Evolutionary conservation across 345 rosid genomes (phyloP).

Genomic region (Euclidium syriacum): DNA sequence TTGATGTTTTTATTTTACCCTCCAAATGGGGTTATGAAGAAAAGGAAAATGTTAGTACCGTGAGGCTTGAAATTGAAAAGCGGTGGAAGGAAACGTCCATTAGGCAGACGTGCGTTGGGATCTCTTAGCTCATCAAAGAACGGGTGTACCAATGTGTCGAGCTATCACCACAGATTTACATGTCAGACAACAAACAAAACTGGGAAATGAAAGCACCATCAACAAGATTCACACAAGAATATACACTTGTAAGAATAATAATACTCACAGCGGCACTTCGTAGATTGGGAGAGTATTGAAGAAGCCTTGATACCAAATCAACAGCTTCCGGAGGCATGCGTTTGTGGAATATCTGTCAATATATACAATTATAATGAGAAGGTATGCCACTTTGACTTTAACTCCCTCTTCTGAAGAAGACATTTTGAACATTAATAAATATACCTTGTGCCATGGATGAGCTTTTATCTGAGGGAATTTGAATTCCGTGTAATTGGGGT

Average conservation of each 20-base stretch:
- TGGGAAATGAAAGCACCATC: not conserved
- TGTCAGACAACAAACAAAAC: not conserved
- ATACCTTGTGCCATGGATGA: conserved; percentile 99
- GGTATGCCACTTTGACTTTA: not conserved
- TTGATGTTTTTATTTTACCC: not conserved
- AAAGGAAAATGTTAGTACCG: conserved; percentile 38
- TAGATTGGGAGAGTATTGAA: conserved; percentile 93
- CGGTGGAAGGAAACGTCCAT: conserved; percentile 85
- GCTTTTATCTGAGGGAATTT: conserved; percentile 98
- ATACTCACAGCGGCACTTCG: conserved; percentile 83
- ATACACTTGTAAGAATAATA: conserved; percentile 6
- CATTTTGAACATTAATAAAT: not conserved
- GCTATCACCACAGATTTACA: conserved; percentile 39
- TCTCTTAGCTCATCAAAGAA: conserved; percentile 95
- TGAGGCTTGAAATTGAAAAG: conserved; percentile 83
- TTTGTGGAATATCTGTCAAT: conserved; percentile 73
- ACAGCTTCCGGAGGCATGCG: conserved; percentile 98
- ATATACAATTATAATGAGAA: not conserved
- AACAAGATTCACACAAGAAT: not conserved
- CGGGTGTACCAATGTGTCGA: conserved; percentile 83
- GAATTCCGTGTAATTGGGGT: conserved; percentile 91
- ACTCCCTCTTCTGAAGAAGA: not conserved
- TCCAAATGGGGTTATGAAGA: too few species aligned
- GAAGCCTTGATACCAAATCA: conserved; percentile 90
- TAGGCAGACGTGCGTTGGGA: conserved; percentile 69